phyloP scores from a whole-genome alignment of 2,329 filamentous ascomycete species.

The Remersonia thermophila region DNA sequence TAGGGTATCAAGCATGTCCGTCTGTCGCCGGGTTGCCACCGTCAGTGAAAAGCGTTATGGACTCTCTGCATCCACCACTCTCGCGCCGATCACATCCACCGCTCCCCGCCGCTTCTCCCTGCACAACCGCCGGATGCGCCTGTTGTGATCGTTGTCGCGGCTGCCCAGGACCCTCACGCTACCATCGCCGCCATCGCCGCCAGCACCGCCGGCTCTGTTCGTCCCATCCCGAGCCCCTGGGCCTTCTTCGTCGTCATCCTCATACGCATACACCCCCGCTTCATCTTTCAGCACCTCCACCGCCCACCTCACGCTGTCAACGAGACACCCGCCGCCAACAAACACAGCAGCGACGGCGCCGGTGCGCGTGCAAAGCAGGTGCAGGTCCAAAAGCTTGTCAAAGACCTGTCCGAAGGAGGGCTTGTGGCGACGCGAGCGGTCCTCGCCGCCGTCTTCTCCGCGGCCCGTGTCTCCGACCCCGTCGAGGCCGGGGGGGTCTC shows the following conservation, averaged over 20 bases:
- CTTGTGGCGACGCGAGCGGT: conserved; percentile 24
- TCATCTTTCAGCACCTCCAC: conserved; percentile 43
- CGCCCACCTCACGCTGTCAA: conserved; percentile 28
- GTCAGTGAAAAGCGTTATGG: no score
- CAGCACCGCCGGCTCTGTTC: no score
- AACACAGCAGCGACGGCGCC: conserved; percentile 15
- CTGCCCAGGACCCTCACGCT: no score
- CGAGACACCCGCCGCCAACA: conserved; percentile 4
- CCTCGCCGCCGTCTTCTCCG: conserved; percentile 3
- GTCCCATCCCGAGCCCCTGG: no score
- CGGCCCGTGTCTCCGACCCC: neutral
- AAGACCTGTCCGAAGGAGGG: conserved; percentile 44
- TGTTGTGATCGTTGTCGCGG: no score
- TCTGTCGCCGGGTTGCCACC: no score
- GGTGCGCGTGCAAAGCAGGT: conserved; percentile 39
- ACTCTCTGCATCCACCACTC: conserved; percentile 29
- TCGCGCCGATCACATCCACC: conserved; percentile 28
- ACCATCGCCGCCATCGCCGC: no score
- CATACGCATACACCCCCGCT: no score
- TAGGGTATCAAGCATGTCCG: no score
- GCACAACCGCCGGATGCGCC: conserved; percentile 21
- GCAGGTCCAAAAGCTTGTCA: conserved; percentile 40
- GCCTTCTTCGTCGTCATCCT: no score
- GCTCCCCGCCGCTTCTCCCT: conserved; percentile 44
- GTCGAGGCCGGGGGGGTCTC: no score